phyloP scores from a whole-genome alignment of 345 rosid genomes.

The Theobroma cacao region DNA sequence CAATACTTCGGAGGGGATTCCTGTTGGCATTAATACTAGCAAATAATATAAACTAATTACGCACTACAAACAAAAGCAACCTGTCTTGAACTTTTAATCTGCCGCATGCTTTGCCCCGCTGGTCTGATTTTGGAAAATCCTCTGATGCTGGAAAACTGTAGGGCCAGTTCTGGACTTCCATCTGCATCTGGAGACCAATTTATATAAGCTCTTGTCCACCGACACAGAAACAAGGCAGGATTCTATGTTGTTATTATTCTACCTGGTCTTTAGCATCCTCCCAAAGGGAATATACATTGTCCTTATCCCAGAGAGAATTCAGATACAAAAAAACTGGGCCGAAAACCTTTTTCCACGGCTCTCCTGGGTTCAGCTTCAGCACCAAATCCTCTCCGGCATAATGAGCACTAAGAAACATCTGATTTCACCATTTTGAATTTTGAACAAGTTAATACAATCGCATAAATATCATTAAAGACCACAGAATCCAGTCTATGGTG shows the following conservation, averaged over 20 bases:
- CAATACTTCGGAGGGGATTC: background rate
- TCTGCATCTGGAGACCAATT: slow-evolving; percentile 40
- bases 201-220: background rate
- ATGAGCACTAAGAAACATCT: slow-evolving; percentile 88
- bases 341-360: slow-evolving; percentile 88
- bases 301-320: slow-evolving; percentile 42
- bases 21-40: background rate
- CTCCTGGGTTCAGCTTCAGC: slow-evolving; percentile 43
- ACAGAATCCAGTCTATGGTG: no score
- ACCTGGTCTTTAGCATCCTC: slow-evolving; percentile 82
- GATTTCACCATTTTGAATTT: slow-evolving; percentile 15
- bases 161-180: slow-evolving; percentile 77
- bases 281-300: slow-evolving; percentile 63
- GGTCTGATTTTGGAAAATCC: slow-evolving; percentile 59
- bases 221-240: background rate
- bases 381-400: slow-evolving; percentile 75
- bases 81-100: slow-evolving; percentile 65
- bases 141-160: slow-evolving; percentile 68
- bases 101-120: slow-evolving; percentile 63
- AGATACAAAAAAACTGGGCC: slow-evolving; percentile 83
- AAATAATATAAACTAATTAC: background rate
- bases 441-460: background rate
- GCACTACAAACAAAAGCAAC: slow-evolving; percentile 24
- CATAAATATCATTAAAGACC: background rate
- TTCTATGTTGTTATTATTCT: background rate